Percentiles rank a stretch among this genome's conserved stretches.
Conservation (phyloP, 768 basidiomycete species). For the Rhizopogon rudus region DNA sequence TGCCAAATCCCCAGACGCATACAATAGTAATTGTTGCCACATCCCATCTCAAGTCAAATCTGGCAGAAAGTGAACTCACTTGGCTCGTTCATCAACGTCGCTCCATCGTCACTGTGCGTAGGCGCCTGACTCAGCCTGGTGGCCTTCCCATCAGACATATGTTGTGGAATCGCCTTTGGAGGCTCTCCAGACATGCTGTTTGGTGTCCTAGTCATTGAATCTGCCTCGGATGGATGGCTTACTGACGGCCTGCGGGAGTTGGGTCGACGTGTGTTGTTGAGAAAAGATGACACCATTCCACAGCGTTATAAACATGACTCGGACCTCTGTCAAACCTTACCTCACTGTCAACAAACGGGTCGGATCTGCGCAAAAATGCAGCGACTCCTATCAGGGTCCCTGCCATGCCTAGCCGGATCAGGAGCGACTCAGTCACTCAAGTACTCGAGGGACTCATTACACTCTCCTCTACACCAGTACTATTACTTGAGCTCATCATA, state of each 20-base stretch:
- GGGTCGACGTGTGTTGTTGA: not conserved
- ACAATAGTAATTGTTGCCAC: not conserved
- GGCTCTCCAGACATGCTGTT: not conserved
- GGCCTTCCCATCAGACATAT: too few species aligned
- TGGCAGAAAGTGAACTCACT: not conserved
- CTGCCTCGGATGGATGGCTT: not conserved
- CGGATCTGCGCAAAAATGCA: not conserved
- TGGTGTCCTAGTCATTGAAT: not conserved
- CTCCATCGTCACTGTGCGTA: not conserved
- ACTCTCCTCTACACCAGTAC: too few species aligned
- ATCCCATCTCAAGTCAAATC: not conserved
- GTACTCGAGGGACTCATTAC: too few species aligned
- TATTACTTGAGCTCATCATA: too few species aligned
- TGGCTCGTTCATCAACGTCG: slow-evolving; percentile 1
- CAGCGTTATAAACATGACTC: not conserved
- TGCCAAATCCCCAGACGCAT: not conserved
- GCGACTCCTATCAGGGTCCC: too few species aligned
- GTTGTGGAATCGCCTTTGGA: not conserved
- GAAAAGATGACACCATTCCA: not conserved
- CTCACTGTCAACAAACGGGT: not conserved
- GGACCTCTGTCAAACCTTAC: too few species aligned
- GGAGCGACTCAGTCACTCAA: too few species aligned
- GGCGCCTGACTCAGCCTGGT: slow-evolving; percentile 4
- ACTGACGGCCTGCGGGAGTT: not conserved
- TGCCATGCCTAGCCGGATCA: too few species aligned